Conservation (phyloP, 1,284 basidiomycete species). For the Heterobasidion parviporum region DNA sequence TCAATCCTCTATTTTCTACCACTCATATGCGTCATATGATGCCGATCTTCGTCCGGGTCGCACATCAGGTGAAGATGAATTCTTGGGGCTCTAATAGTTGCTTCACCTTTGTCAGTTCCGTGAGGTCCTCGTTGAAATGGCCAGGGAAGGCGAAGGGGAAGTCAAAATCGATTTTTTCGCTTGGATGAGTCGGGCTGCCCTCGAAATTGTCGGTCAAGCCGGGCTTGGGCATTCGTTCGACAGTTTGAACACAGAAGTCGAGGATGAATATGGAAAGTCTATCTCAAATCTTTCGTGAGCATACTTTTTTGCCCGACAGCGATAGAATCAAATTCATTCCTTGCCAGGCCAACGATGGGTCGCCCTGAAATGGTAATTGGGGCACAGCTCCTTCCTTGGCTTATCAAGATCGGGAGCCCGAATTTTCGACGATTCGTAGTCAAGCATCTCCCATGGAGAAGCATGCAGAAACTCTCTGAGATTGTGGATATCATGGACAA, state of each 20-base stretch:
- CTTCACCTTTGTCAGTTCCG: background rate
- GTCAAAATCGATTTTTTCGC: slow-evolving; percentile 23
- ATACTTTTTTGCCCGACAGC: slow-evolving; percentile 15
- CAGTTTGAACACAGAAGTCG: slow-evolving; percentile 13
- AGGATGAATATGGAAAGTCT: slow-evolving; percentile 21
- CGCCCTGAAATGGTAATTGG: slow-evolving; percentile 7
- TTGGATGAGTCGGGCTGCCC: slow-evolving; percentile 29
- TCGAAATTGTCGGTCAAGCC: slow-evolving; percentile 24
- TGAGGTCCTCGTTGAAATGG: background rate
- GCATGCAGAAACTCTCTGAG: slow-evolving; percentile 24
- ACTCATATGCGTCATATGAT: slow-evolving; percentile 1
- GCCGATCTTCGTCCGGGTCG: background rate
- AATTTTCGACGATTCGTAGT: slow-evolving; percentile 27
- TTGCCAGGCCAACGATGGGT: slow-evolving; percentile 13
- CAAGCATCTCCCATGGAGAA: slow-evolving; percentile 23
- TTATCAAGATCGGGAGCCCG: slow-evolving; percentile 25
- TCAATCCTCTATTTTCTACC: background rate
- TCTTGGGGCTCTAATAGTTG: background rate
- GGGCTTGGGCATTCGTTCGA: slow-evolving; percentile 34
- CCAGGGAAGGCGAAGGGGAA: slow-evolving; percentile 4
- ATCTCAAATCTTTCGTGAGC: slow-evolving; percentile 14
- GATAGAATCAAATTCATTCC: slow-evolving; percentile 1
- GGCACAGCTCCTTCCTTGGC: slow-evolving; percentile 19
- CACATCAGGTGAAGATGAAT: background rate
- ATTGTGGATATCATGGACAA: slow-evolving; percentile 30